These are phyloP conservation scores for Pichia sp. DNA, from an alignment of 1,139 yeast genomes.

Conservation along the genomic window DNA sequence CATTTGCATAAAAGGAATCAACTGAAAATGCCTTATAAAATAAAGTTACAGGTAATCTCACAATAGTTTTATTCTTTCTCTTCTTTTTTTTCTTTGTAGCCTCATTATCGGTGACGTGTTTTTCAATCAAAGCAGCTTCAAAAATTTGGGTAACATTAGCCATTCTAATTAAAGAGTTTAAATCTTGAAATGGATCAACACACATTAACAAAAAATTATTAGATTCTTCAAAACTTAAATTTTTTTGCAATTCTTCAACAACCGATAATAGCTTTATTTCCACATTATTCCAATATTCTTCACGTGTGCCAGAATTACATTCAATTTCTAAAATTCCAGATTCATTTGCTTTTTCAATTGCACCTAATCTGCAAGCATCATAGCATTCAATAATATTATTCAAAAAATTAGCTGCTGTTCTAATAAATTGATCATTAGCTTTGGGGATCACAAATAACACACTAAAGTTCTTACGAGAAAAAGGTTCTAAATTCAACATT, in stretches of 20 bases:
- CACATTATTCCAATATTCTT: conserved; percentile 34
- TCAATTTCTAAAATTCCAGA: conserved; percentile 23
- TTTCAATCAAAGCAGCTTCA: conserved; percentile 33
- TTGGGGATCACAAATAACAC: conserved; percentile 41
- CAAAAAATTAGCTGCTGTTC: conserved; percentile 34
- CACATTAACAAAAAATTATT: conserved; percentile 43
- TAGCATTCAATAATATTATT: conserved; percentile 40
- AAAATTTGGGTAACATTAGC: conserved; percentile 46
- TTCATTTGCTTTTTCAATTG: conserved; percentile 18
- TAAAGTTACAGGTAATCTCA: conserved; percentile 24
- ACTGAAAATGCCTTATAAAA: conserved; percentile 56
- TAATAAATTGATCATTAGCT: conserved; percentile 21
- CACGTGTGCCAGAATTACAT: conserved; percentile 27
- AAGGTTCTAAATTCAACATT: conserved; percentile 49
- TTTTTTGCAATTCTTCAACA: conserved; percentile 32
- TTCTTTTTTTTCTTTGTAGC: conserved; percentile 22
- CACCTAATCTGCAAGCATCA: conserved; percentile 45
- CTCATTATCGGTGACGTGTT: conserved; percentile 24
- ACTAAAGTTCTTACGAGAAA: conserved; percentile 47
- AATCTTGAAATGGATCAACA: conserved; percentile 40
- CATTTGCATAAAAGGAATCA: conserved; percentile 40
- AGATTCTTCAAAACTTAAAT: conserved; percentile 32
- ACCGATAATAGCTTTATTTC: conserved; percentile 27
- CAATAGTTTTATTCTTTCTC: conserved; percentile 12
- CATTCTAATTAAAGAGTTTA: conserved; percentile 44